Evolutionary conservation across 2,329 filamentous ascomycete species (phyloP).

Genomic region (Bipolaris victoriae): DNA sequence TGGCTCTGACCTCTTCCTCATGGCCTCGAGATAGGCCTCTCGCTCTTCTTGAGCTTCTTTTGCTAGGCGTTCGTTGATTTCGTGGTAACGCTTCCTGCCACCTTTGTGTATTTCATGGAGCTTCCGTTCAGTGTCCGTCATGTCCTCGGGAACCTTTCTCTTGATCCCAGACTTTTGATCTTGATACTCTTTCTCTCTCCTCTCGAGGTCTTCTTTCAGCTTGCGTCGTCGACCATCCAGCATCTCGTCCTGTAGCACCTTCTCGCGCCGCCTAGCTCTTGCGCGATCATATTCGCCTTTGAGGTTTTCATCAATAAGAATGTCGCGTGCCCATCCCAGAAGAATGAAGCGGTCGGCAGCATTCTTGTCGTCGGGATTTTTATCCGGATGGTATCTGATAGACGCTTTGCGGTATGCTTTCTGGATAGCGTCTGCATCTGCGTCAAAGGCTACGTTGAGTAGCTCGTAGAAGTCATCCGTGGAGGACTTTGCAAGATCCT

Average conservation of each 20-base stretch:
- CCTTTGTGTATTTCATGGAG: conserved; percentile 60
- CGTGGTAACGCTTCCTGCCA: conserved; percentile 61
- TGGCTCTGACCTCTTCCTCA: conserved; percentile 39
- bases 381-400: conserved; percentile 93
- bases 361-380: conserved; percentile 65
- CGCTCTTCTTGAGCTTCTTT: conserved; percentile 61
- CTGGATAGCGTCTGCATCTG: conserved; percentile 74
- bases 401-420: conserved; percentile 84
- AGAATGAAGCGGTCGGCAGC: conserved; percentile 84
- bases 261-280: conserved; percentile 72
- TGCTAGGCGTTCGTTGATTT: conserved; percentile 60
- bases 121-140: conserved; percentile 62
- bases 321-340: conserved; percentile 83
- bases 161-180: conserved; percentile 46
- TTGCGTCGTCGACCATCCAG: conserved; percentile 75
- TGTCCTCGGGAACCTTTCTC: conserved; percentile 54
- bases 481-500: conserved; percentile 50
- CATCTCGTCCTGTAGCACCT: conserved; percentile 71
- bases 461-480: conserved; percentile 76
- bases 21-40: conserved; percentile 40
- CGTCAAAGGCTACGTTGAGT: conserved; percentile 69
- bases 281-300: conserved; percentile 80
- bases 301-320: conserved; percentile 73
- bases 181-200: conserved; percentile 64
- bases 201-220: conserved; percentile 87